Percentiles rank a stretch among this genome's conserved stretches.
phyloP scores from a whole-genome alignment of 352 stramenopile species.

The Pythium diclinum region DNA sequence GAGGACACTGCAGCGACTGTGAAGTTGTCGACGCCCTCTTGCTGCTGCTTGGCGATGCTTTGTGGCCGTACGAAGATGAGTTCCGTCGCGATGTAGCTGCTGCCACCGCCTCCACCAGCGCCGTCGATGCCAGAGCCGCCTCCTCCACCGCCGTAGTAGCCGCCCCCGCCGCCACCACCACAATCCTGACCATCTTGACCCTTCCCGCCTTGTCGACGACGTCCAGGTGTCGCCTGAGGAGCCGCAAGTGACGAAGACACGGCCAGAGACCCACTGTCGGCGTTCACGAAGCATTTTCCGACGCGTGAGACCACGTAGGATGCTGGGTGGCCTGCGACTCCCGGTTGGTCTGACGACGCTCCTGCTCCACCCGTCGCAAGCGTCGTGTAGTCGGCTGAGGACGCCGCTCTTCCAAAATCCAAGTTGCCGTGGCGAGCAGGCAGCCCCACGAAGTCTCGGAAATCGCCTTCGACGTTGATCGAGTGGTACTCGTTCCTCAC shows the following conservation, averaged over 20 bases:
- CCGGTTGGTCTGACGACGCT: slow-evolving; percentile 27
- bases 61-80: slow-evolving; percentile 12
- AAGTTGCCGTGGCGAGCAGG: slow-evolving; percentile 47
- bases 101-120: slow-evolving; percentile 57
- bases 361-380: slow-evolving; percentile 53
- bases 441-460: slow-evolving; percentile 40
- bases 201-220: slow-evolving; percentile 40
- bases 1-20: slow-evolving; percentile 27
- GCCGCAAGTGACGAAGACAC: slow-evolving; percentile 24
- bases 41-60: slow-evolving; percentile 15
- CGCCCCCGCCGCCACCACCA: slow-evolving; percentile 72
- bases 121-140: slow-evolving; percentile 61
- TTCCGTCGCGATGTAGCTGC: slow-evolving; percentile 42
- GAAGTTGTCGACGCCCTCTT: slow-evolving; percentile 32
- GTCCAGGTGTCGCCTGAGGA: slow-evolving; percentile 39
- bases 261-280: neutral
- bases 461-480: slow-evolving; percentile 44
- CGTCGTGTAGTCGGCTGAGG: slow-evolving; percentile 43
- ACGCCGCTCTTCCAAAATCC: slow-evolving; percentile 49
- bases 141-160: slow-evolving; percentile 72
- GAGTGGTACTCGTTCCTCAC: slow-evolving; percentile 60
- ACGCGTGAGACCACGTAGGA: slow-evolving; percentile 46
- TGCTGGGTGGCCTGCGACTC: slow-evolving; percentile 36
- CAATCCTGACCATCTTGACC: slow-evolving; percentile 74
- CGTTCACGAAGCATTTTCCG: slow-evolving; percentile 38